phyloP scores from a whole-genome alignment of 2,329 filamentous ascomycete genomes.

The Phoma sp. region DNA sequence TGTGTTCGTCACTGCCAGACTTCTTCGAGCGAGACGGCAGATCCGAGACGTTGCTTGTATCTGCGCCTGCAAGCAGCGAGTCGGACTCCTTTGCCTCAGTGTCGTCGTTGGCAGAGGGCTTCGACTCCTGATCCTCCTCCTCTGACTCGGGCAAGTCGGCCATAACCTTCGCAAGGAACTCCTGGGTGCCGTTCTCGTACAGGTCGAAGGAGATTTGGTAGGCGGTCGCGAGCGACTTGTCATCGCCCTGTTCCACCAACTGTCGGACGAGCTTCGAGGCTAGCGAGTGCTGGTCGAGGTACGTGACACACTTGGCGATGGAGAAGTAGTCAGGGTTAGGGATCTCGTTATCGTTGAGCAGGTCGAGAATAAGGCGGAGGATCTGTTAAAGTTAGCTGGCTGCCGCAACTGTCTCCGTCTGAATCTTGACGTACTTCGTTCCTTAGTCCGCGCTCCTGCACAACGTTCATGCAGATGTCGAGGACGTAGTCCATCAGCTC shows the following conservation, averaged over 20 bases:
- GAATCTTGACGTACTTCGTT: conserved; percentile 61
- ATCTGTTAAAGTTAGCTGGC: conserved; percentile 63
- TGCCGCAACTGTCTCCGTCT: background rate
- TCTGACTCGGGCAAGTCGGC: conserved; percentile 70
- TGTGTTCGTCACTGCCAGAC: conserved; percentile 57
- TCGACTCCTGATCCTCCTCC: conserved; percentile 57
- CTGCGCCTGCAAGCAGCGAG: conserved; percentile 63
- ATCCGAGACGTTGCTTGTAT: conserved; percentile 61
- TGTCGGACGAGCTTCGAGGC: conserved; percentile 85
- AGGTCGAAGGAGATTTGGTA: conserved; percentile 99
- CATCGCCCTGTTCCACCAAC: conserved; percentile 80
- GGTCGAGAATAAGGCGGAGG: conserved; percentile 86
- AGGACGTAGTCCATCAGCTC: conserved; percentile 97
- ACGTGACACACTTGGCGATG: conserved; percentile 97
- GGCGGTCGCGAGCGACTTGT: conserved; percentile 80
- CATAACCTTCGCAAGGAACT: conserved; percentile 91
- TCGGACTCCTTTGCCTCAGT: conserved; percentile 65
- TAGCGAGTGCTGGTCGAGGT: conserved; percentile 89
- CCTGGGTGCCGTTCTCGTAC: conserved; percentile 98
- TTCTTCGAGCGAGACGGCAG: conserved; percentile 53
- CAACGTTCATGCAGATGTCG: conserved; percentile 95
- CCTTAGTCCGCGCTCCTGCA: conserved; percentile 89
- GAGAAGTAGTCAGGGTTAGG: conserved; percentile 96
- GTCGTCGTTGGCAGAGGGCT: conserved; percentile 49
- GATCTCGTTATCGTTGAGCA: conserved; percentile 93